A percentile compares a stretch with the other conserved stretches of the same genome.
phyloP scores from a whole-genome alignment of 192 early-diverging fungal species.

The Podila epigama region DNA sequence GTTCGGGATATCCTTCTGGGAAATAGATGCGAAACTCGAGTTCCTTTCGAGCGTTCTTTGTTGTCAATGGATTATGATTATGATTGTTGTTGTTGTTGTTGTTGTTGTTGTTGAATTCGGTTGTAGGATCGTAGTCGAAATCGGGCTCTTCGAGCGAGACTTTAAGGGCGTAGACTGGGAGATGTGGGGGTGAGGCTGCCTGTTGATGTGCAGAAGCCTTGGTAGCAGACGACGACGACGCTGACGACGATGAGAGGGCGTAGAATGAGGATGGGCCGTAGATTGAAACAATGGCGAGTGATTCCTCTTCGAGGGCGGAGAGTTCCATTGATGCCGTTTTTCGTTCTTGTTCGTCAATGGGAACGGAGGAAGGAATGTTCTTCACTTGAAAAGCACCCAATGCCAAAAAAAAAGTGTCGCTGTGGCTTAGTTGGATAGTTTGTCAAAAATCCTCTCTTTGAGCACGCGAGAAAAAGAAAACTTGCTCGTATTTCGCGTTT shows the following conservation, averaged over 20 bases:
- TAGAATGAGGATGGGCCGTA: slow-evolving; percentile 47
- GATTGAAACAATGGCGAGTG: slow-evolving; percentile 50
- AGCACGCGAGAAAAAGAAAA: no score
- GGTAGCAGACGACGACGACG: no score
- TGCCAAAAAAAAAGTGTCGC: no score
- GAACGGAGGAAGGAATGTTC: no score
- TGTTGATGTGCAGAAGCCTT: no score
- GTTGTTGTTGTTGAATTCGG: not conserved
- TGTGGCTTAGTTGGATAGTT: no score
- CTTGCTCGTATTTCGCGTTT: no score
- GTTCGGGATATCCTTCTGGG: slow-evolving; percentile 56
- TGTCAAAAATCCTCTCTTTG: no score
- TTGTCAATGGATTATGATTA: not conserved
- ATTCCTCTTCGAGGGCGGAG: slow-evolving; percentile 48
- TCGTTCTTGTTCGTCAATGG: no score
- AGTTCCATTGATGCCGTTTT: not conserved
- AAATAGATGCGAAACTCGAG: slow-evolving; percentile 52
- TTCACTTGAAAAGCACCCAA: no score
- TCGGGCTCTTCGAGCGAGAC: slow-evolving; percentile 49
- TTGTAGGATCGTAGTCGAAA: slow-evolving; percentile 32
- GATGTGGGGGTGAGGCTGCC: not conserved
- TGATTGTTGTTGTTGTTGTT: not conserved
- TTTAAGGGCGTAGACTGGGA: slow-evolving; percentile 33
- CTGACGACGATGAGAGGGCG: not conserved
- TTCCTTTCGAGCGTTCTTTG: slow-evolving; percentile 18